Conservation (phyloP, 768 basidiomycete species). For the Calocera cornea region DNA sequence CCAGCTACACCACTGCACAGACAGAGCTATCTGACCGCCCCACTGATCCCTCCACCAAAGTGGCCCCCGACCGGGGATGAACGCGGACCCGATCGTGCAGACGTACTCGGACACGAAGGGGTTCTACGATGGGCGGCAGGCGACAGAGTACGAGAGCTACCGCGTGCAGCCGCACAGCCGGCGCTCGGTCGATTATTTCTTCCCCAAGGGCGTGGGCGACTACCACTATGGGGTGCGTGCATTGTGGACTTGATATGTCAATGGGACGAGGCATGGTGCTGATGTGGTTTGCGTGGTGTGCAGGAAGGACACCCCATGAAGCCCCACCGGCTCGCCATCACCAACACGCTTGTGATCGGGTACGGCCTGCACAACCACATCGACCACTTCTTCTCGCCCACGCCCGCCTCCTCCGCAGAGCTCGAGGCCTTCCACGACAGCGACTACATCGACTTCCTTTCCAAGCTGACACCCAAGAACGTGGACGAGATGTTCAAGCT, state of each 20-base stretch:
- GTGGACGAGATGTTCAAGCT: conserved; percentile 54
- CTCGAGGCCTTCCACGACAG: conserved; percentile 84
- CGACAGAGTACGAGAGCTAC: background rate
- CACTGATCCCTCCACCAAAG: too few relatives aligned
- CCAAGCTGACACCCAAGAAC: conserved; percentile 72
- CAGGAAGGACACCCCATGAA: conserved; percentile 99
- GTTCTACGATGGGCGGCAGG: background rate
- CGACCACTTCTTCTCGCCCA: conserved; percentile 79
- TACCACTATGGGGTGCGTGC: conserved; percentile 85
- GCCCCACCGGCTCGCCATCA: conserved; percentile 87
- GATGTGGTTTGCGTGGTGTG: conserved; percentile 6
- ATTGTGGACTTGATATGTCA: too few relatives aligned
- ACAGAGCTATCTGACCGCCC: too few relatives aligned
- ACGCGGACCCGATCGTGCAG: background rate
- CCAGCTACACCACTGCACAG: too few relatives aligned
- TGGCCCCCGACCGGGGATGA: too few relatives aligned
- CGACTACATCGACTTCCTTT: conserved; percentile 90
- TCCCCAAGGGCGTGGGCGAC: conserved; percentile 82
- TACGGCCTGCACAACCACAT: conserved; percentile 95
- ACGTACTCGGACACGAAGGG: background rate
- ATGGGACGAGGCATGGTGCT: background rate
- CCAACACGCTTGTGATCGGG: conserved; percentile 88
- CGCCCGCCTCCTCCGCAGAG: conserved; percentile 78
- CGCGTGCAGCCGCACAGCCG: conserved; percentile 54
- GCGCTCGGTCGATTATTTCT: conserved; percentile 91